Conservation (phyloP, 345 rosid genomes). For the Conringia planisiliqua region DNA sequence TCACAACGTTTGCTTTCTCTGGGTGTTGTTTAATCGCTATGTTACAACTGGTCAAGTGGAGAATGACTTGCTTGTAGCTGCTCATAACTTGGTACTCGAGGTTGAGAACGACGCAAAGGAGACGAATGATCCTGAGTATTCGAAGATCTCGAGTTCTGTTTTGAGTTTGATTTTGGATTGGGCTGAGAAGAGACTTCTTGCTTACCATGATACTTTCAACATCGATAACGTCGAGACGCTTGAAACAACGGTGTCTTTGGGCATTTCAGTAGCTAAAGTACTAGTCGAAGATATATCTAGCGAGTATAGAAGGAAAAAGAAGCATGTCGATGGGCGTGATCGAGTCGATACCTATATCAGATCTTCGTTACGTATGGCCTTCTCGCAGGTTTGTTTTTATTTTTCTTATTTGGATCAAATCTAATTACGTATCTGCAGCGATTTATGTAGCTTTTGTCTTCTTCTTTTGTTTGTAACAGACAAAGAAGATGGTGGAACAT, state of each 20-base stretch:
- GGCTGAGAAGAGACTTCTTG: slow-evolving; percentile 77
- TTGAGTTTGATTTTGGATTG: slow-evolving; percentile 65
- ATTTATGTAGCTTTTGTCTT: slow-evolving; percentile 5
- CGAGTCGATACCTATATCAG: slow-evolving; percentile 81
- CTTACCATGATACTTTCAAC: slow-evolving; percentile 79
- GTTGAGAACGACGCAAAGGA: slow-evolving; percentile 65
- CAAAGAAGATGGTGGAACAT: slow-evolving; percentile 63
- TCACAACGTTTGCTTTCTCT: slow-evolving; percentile 81
- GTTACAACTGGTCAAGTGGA: slow-evolving; percentile 76
- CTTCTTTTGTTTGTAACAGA: slow-evolving; percentile 39
- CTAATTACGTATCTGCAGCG: not conserved
- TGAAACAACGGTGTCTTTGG: slow-evolving; percentile 67
- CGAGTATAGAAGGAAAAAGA: slow-evolving; percentile 60
- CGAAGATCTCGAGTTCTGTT: slow-evolving; percentile 53
- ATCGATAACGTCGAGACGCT: slow-evolving; percentile 62
- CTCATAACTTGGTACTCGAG: slow-evolving; percentile 67
- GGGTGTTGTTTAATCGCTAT: slow-evolving; percentile 81
- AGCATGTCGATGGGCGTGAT: slow-evolving; percentile 49
- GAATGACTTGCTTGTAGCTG: slow-evolving; percentile 71
- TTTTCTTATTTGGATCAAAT: not conserved
- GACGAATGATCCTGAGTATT: slow-evolving; percentile 51
- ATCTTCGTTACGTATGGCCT: slow-evolving; percentile 67
- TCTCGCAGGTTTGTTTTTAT: slow-evolving; percentile 61
- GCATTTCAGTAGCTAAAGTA: slow-evolving; percentile 61
- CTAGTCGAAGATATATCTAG: slow-evolving; percentile 61